phyloP scores from a whole-genome alignment of 2,329 filamentous ascomycete species.

The Gremmenia infestans region DNA sequence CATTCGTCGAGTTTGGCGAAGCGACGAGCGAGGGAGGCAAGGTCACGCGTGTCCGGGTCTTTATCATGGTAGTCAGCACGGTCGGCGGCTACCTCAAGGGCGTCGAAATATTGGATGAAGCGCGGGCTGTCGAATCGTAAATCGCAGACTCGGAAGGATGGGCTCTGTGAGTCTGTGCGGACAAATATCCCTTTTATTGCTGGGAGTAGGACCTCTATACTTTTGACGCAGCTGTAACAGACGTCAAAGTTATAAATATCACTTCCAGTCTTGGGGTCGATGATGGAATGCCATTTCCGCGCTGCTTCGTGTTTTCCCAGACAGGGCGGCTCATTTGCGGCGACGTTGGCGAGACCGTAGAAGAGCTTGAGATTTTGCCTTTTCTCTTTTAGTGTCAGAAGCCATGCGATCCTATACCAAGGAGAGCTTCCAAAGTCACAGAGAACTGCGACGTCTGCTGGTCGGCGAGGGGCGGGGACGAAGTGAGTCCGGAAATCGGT shows the following conservation, averaged over 20 bases:
- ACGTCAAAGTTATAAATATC: constrained; percentile 68
- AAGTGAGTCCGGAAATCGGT: constrained; percentile 67
- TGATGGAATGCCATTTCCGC: constrained; percentile 71
- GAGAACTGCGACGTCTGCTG: constrained; percentile 51
- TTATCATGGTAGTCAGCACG: constrained; percentile 35
- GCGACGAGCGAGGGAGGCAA: constrained; percentile 22
- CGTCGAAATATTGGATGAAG: constrained; percentile 56
- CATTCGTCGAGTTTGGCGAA: constrained; percentile 25
- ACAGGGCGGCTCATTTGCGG: constrained; percentile 53
- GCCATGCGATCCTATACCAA: constrained; percentile 82
- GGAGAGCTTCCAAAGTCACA: constrained; percentile 75
- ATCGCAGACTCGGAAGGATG: constrained; percentile 57
- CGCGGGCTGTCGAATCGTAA: constrained; percentile 57
- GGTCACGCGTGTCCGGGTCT: constrained; percentile 23
- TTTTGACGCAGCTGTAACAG: constrained; percentile 69
- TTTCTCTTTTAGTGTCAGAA: constrained; percentile 69
- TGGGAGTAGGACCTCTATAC: constrained; percentile 69
- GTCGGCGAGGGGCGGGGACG: constrained; percentile 52
- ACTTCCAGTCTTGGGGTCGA: constrained; percentile 59
- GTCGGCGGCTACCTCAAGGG: constrained; percentile 53
- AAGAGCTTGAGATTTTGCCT: constrained; percentile 64
- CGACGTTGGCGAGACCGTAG: constrained; percentile 61
- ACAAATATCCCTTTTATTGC: constrained; percentile 64
- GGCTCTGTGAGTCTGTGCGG: constrained; percentile 23
- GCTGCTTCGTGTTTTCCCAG: constrained; percentile 48